Evolutionary conservation across 331 rosid species (phyloP).

Genomic region (Malus hybrid): DNA sequence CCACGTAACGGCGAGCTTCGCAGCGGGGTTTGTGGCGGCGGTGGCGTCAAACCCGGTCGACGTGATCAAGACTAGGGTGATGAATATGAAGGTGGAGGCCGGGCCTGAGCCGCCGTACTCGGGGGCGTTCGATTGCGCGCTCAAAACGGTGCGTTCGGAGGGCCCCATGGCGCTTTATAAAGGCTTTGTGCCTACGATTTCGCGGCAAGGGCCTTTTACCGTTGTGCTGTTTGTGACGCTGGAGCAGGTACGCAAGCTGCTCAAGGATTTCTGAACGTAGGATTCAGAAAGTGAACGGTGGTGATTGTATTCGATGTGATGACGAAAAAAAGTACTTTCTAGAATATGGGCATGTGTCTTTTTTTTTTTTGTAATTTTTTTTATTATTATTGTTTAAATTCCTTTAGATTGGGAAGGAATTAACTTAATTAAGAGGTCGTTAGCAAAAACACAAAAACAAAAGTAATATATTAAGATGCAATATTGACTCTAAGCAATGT

Average conservation of each 20-base stretch:
- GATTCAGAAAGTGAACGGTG: not conserved
- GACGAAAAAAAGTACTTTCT: slow-evolving; percentile 7
- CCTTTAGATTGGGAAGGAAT: not conserved
- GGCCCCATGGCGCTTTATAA: slow-evolving; percentile 71
- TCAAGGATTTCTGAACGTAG: slow-evolving; percentile 53
- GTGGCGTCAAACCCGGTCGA: slow-evolving; percentile 79
- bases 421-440: not conserved
- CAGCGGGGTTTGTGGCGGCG: slow-evolving; percentile 81
- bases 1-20: slow-evolving; percentile 72
- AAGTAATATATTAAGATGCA: not conserved
- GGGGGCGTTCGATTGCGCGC: slow-evolving; percentile 63
- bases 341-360: no score
- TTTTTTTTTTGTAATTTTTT: not conserved
- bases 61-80: slow-evolving; percentile 73
- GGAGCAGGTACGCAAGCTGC: slow-evolving; percentile 67
- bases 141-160: slow-evolving; percentile 65
- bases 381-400: not conserved
- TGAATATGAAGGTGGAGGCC: slow-evolving; percentile 77
- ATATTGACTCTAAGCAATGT: not conserved
- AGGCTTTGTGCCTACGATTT: slow-evolving; percentile 70
- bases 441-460: not conserved
- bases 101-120: slow-evolving; percentile 53
- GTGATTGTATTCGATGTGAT: slow-evolving; percentile 3
- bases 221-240: slow-evolving; percentile 71
- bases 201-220: slow-evolving; percentile 78